Base-by-base conservation (phyloP, 1,284 basidiomycete genomes). In the Phylloboletellus chloephorus region DNA sequence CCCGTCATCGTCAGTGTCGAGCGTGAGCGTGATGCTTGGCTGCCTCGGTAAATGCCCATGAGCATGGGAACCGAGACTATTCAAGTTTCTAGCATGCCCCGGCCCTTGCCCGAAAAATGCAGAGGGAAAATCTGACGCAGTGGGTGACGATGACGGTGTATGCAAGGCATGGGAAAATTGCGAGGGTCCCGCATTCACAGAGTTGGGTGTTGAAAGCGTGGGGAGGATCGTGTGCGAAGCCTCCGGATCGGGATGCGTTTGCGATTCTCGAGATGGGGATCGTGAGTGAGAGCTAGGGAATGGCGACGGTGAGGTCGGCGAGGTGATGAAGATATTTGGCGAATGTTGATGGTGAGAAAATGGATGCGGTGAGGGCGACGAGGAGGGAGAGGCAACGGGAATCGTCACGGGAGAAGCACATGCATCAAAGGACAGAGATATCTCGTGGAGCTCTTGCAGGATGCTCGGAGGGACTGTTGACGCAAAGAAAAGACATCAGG, bases 291-390 rank as follows among this genome's bases (percentile, higher is more conserved):
- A 38, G 19, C 15, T 19, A 5, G 60, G 51, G 29, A 52, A 56
- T 4, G 67, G 61, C 5, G 61, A 61, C 2, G 70, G 58, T 21
- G 68, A 62, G 3, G 67, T 69, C 3, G 82, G 82, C 0, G 79
- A 79, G 2, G 81, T 86, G 50, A 87, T 69, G 54, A 73, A 81
- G 48, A 87, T 85, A 52, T 82, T 81, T 7, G 82, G 82, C 41
- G 68, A 80, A 42, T 61, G 39, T 5, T 37, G 54, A 9, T 42
- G 47, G 13, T 41, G 35, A 4, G 40, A 26, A 20, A 44, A 23
- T 16, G 40, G 28, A 32, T 58, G 40, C 0, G 58, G 56, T 4
- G 56, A 57, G 4, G 54, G 54, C 0, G 57, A 60, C 0, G 58
- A 59, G 0, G 60, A 63, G 1, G 58, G 58, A 0, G 53, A 55